phyloP scores from a whole-genome alignment of 2,329 filamentous ascomycete genomes.

The Fusarium nygamai region DNA sequence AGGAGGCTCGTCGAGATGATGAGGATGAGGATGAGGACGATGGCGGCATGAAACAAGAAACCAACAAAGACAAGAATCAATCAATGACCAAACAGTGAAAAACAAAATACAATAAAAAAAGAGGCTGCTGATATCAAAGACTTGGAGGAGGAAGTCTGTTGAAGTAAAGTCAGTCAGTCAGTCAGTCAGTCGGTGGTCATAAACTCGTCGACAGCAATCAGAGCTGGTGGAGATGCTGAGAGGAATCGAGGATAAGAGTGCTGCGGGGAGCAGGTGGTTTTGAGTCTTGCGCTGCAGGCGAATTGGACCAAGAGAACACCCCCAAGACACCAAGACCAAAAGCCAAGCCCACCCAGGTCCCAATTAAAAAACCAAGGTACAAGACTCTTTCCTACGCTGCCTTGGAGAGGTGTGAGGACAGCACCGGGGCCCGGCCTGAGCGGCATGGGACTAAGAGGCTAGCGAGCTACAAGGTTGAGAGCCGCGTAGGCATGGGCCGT shows the following conservation, averaged over 20 bases:
- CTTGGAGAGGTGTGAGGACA: slow-evolving; percentile 29
- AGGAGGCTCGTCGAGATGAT: slow-evolving; percentile 12
- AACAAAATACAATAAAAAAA: slow-evolving; percentile 16
- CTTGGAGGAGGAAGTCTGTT: not conserved
- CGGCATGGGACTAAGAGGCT: slow-evolving; percentile 40
- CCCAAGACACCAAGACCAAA: not conserved
- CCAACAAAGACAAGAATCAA: slow-evolving; percentile 2
- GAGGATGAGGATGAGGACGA: not conserved
- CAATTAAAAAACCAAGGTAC: slow-evolving; percentile 26
- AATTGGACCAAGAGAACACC: not conserved
- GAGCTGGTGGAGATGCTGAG: slow-evolving; percentile 39
- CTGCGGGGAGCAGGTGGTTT: slow-evolving; percentile 43
- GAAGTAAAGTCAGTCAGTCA: slow-evolving; percentile 28
- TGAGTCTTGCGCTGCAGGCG: slow-evolving; percentile 25
- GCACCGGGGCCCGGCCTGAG: slow-evolving; percentile 41
- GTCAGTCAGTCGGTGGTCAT: slow-evolving; percentile 38
- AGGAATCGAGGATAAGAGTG: slow-evolving; percentile 24
- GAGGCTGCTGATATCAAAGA: slow-evolving; percentile 39
- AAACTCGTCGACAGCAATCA: slow-evolving; percentile 40
- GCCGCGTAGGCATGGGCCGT: slow-evolving; percentile 45
- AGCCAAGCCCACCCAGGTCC: slow-evolving; percentile 4
- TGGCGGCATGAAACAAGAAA: slow-evolving; percentile 5
- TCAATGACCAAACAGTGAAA: not conserved
- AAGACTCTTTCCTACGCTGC: slow-evolving; percentile 21
- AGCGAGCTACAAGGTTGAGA: slow-evolving; percentile 42